Evolutionary conservation across 192 early-diverging fungal species (phyloP), one percentile per base, ranked within the genome.

Genomic region (Gryganskiella cystojenkinii): DNA sequence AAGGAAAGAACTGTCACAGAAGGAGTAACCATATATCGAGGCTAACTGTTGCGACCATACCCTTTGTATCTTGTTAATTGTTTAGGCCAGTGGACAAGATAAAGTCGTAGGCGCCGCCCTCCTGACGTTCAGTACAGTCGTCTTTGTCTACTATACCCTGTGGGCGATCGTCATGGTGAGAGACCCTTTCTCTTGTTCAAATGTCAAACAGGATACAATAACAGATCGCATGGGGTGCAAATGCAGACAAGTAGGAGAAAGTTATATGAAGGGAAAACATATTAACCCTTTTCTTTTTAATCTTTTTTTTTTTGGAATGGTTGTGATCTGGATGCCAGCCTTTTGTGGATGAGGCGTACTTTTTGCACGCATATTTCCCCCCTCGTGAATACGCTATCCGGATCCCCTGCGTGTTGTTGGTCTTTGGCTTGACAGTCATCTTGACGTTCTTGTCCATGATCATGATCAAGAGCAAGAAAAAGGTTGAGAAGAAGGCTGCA

Each of bases 151-250:
- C 80, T 98, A 96, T 83, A 91, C 94, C 20, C 83, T 91, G 52
- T 98, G 96, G 96, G 91, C 92, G 2, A 85, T 98, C 34, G 82
- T 96, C 24, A 90, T 98, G 88, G 93, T 94, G 83, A 66, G 69
- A 22, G 20, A 14, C 10, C 28, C 50, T 15, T 3, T 11, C 27
- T 14, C 8, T 4, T 55, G 11, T 27, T 25, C 31, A 8, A 55
- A 9, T 34, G 31, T 22, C 15, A 57, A 20, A 57, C 34, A 40
- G 2, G 6, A 8, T 14, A 30, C 25, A 9, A 55, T 55, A 9
- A 17, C 53, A 19, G 15, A 8, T 25, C n/a, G 7, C 19, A 60
- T 1, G 40, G 20, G 20, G 10, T 27, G 17, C 27, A 13, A 19
- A n/a, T 19, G 20, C 30, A 7, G 3, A n/a, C 17, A 46, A 46